Base-by-base conservation (phyloP, 345 rosid genomes). In the Punica granatum region DNA sequence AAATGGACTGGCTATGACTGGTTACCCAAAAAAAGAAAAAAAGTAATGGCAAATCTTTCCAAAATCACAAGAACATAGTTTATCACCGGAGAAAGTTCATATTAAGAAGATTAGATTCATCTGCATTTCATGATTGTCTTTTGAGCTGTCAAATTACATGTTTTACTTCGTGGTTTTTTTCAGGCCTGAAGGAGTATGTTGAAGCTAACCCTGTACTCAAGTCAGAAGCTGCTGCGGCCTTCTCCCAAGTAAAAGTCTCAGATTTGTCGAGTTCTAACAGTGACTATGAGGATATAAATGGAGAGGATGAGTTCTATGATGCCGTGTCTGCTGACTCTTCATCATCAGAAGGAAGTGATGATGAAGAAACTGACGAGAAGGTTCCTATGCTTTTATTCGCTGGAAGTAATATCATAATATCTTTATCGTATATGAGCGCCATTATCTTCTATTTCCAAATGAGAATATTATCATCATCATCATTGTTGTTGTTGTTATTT, bases 101-200 rank as follows among this genome's bases (percentile, higher is more conserved):
- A 5, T 35, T 7, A 25, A n/a, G 31, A 63, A 36, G 18, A 37
- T 14, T 37, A 41, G 31, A 11, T 36, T 33, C 10, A 36, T 10
- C 46, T 9, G 44, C 66, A 23, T 23, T 18, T 4, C 28, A 21
- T 4, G 18, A 21, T 36, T 16, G 33, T n/a, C 19, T 37, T 61
- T 19, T 63, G 9, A 63, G 66, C 66, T 62, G 23, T 56, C 41
- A 61, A 59, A 58, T 66, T 64, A 32, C 46, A 65, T 51, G 68
- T 71, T 66, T 65, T 62, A 61, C 70, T 71, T 61, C 68, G 44
- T 63, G 59, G 60, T 67, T 73, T n/a, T n/a, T n/a, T 77, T 72
- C 86, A 91, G 99, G 97, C 80, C 79, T 94, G 74, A 91, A 91
- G 74, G 97, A 94, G 78, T 94, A 86, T 75, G 77, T 94, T 53